Base-by-base conservation (phyloP, 441 rosid genomes). In the Manihot esculenta region DNA sequence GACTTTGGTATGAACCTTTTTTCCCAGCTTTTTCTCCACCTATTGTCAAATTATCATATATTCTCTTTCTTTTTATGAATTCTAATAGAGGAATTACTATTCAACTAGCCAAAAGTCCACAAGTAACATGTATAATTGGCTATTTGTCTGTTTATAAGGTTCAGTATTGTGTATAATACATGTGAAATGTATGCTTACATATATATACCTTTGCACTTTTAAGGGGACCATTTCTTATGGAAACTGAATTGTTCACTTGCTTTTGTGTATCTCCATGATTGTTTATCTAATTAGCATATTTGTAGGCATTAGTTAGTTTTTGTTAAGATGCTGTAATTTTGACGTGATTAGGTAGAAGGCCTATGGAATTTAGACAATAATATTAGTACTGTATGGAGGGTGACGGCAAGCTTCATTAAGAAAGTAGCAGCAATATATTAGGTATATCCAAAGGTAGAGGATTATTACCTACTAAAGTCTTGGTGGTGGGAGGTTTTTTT, bases 181-280 rank as follows among this genome's bases (percentile, higher is more conserved):
- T 50, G 27, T 24, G 18, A 66, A 66, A 30, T 50, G 14, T 56
- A 27, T 51, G 69, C 69, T 66, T n/a, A 23, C 20, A 2, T 33
- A 7, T 50, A 18, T 66, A 30, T n/a, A n/a, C 18, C 3, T 12
- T 20, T 20, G 9, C 27, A 8, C 49, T 38, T 5, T 49, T 65
- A 30, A 30, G 44, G 45, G n/a, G 26, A 3, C 24, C 44, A 30
- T 65, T 27, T 30, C 57, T 65, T 24, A 56, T 23, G 17, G 45
- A 65, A 54, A 10, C 38, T 61, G 9, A 41, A 41, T 33, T 7
- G 18, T 30, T 49, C 10, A 27, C 17, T 66, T 33, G 7, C 69
- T 50, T 66, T 49, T 27, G 23, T 5, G 0, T 20, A 6, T 20
- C 23, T 38, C 12, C 48, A 30, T 18, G 10, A 63, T 58, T 49